Conservation (phyloP, 768 basidiomycete genomes). For the Macrocybe gigantea region DNA sequence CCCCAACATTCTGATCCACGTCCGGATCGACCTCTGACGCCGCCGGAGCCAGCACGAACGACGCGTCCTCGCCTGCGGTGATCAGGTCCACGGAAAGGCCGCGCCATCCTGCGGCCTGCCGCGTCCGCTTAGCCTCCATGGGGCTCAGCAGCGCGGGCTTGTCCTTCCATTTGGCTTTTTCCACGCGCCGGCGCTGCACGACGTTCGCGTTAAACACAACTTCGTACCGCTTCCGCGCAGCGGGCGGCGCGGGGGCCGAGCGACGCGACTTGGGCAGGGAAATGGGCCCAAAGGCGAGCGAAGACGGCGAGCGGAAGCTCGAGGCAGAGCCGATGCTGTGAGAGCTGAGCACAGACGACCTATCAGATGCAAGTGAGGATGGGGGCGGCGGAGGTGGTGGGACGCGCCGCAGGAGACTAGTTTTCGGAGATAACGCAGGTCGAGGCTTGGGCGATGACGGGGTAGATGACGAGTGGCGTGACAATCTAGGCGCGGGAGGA, state of each 20-base stretch:
- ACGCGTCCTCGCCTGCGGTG: slow-evolving; percentile 28
- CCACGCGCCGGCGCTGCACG: slow-evolving; percentile 38
- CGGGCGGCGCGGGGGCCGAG: slow-evolving; percentile 61
- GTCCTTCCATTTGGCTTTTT: slow-evolving; percentile 23
- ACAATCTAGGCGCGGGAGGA: slow-evolving; percentile 25
- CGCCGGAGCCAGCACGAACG: slow-evolving; percentile 1
- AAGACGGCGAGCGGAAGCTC: slow-evolving; percentile 13
- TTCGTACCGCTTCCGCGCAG: slow-evolving; percentile 64
- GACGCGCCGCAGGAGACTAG: slow-evolving; percentile 23
- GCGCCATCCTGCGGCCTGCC: slow-evolving; percentile 70
- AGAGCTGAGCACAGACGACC: slow-evolving; percentile 50
- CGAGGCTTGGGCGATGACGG: slow-evolving; percentile 29
- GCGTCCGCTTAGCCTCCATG: slow-evolving; percentile 31
- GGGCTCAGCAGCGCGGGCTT: slow-evolving; percentile 29
- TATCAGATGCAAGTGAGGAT: slow-evolving; percentile 50
- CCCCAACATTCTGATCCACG: slow-evolving; percentile 27
- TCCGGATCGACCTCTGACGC: slow-evolving; percentile 14
- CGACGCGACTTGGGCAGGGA: slow-evolving; percentile 30
- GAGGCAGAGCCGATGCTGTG: slow-evolving; percentile 28
- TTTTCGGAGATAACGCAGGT: slow-evolving; percentile 1
- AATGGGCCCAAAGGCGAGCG: slow-evolving; percentile 9
- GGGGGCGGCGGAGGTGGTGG: slow-evolving; percentile 30
- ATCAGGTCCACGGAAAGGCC: slow-evolving; percentile 66
- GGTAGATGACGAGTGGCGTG: slow-evolving; percentile 20
- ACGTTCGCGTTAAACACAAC: slow-evolving; percentile 59